phyloP scores from a whole-genome alignment of 169 alveolate species.

The Babesia sp. region DNA sequence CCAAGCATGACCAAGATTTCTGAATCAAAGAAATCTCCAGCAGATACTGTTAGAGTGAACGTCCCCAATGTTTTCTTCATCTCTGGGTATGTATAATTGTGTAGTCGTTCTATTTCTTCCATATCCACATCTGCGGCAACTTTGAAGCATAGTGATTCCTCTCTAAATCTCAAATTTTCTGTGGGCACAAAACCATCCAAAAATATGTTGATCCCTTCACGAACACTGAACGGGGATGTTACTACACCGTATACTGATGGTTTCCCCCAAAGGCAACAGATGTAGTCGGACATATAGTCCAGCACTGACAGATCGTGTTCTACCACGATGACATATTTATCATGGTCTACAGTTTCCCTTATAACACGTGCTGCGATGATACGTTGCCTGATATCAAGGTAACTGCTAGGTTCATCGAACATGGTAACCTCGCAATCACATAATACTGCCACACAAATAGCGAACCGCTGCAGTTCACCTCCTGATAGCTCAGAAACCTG shows the following conservation, averaged over 20 bases:
- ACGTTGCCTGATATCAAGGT: constrained; percentile 97
- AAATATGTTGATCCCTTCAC: constrained; percentile 98
- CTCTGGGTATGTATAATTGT: constrained; percentile 77
- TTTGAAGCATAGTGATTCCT: constrained; percentile 92
- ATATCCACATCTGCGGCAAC: constrained; percentile 76
- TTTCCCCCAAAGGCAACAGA: constrained; percentile 98
- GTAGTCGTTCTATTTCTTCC: constrained; percentile 77
- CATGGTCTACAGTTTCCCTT: constrained; percentile 84
- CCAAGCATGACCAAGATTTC: constrained; percentile 98
- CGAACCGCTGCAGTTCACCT: constrained; percentile 98
- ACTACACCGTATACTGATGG: constrained; percentile 99
- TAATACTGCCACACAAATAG: constrained; percentile 93
- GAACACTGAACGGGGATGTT: constrained; percentile 98
- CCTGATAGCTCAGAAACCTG: constrained; percentile 95
- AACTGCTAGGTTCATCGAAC: constrained; percentile 99
- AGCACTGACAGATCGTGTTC: constrained; percentile 99
- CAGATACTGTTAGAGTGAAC: constrained; percentile 84
- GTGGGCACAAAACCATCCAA: constrained; percentile 99
- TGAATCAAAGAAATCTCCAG: constrained; percentile 93
- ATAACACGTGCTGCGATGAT: constrained; percentile 94
- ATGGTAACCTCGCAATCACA: constrained; percentile 93
- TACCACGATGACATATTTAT: constrained; percentile 94
- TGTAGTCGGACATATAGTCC: constrained; percentile 97
- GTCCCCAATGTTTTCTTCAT: constrained; percentile 86
- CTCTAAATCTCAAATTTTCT: constrained; percentile 98